Evolutionary conservation across 805 yeast genomes (phyloP).

Genomic region (Candida insectalens): DNA sequence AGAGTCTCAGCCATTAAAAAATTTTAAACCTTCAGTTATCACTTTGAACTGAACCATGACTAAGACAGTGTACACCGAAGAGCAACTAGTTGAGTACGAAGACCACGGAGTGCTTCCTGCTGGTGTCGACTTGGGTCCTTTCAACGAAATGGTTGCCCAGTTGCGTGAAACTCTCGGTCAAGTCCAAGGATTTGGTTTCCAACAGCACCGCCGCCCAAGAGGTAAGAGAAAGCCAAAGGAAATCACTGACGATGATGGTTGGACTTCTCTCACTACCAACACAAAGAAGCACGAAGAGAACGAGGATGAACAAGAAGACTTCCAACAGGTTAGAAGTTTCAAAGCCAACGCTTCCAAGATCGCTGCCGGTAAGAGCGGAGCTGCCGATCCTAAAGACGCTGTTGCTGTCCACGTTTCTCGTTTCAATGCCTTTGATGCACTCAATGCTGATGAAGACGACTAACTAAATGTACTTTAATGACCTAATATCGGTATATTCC

Average conservation of each 20-base stretch:
- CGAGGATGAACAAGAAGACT: constrained; percentile 31
- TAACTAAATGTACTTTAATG: not conserved
- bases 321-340: constrained; percentile 37
- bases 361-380: constrained; percentile 58
- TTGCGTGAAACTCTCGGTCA: constrained; percentile 36
- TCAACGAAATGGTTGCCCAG: constrained; percentile 55
- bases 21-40: not conserved
- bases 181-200: constrained; percentile 41
- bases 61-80: constrained; percentile 45
- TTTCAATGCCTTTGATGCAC: constrained; percentile 78
- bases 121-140: constrained; percentile 54
- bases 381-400: constrained; percentile 56
- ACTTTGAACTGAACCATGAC: not conserved
- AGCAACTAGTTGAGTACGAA: constrained; percentile 52
- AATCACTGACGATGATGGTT: constrained; percentile 69
- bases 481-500: not conserved
- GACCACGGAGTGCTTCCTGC: constrained; percentile 50
- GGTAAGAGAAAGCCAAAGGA: constrained; percentile 39
- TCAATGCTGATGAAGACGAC: constrained; percentile 49
- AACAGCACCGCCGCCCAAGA: constrained; percentile 19
- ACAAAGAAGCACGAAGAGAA: constrained; percentile 20
- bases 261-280: constrained; percentile 56
- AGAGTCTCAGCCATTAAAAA: not conserved
- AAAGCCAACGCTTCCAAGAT: constrained; percentile 69
- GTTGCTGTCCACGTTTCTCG: constrained; percentile 55